Conservation (phyloP, 108 stramenopile genomes). For the Skeletonema potamos region DNA sequence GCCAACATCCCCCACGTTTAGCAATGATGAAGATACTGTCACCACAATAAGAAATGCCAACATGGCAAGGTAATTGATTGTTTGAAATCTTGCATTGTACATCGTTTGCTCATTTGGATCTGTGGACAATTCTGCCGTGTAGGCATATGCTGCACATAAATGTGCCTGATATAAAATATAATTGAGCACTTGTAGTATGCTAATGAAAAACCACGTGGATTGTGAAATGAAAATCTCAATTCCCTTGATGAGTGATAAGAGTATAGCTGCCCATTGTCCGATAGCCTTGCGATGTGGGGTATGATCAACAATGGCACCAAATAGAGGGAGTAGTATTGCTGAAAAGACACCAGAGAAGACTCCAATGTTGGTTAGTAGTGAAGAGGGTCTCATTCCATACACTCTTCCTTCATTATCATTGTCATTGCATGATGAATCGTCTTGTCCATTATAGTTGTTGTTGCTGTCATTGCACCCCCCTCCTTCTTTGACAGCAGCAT, state of each 20-base stretch:
- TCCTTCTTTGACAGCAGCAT: slow-evolving; percentile 32
- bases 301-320: slow-evolving; percentile 37
- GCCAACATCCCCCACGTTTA: slow-evolving; percentile 7
- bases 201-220: slow-evolving; percentile 22
- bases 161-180: slow-evolving; percentile 21
- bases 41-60: slow-evolving; percentile 30
- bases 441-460: not conserved
- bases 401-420: slow-evolving; percentile 26
- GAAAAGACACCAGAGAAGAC: slow-evolving; percentile 22
- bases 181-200: slow-evolving; percentile 29
- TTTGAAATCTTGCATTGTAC: slow-evolving; percentile 30
- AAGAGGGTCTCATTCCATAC: slow-evolving; percentile 38
- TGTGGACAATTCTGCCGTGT: slow-evolving; percentile 31
- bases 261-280: slow-evolving; percentile 14
- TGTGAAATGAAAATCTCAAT: slow-evolving; percentile 13
- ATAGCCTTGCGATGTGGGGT: slow-evolving; percentile 15
- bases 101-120: slow-evolving; percentile 12
- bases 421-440: not conserved
- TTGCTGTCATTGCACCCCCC: not conserved
- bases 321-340: slow-evolving; percentile 6
- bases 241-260: slow-evolving; percentile 22
- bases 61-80: slow-evolving; percentile 28
- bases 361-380: slow-evolving; percentile 23
- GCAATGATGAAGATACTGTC: slow-evolving; percentile 3
- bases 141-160: slow-evolving; percentile 24